Conservation (phyloP, 176 grass and related monocot species). For the sorghum (Sorghum bicolor) region DNA sequence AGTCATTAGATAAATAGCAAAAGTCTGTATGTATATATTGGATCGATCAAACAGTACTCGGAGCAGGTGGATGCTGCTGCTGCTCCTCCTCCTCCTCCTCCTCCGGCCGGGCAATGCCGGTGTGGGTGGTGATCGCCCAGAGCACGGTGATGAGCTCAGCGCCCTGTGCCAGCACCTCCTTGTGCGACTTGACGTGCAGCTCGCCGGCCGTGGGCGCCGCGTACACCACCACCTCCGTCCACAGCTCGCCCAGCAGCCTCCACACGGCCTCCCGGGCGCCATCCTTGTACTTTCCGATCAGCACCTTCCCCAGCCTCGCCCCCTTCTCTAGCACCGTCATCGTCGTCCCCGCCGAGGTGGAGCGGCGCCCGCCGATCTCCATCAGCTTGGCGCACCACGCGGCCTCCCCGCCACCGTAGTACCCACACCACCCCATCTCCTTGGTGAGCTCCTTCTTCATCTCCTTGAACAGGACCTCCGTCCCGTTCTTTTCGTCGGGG, state of each 20-base stretch:
- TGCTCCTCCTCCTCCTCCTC: no score
- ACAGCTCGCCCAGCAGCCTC: not conserved
- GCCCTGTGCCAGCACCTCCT: not conserved
- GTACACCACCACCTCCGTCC: not conserved
- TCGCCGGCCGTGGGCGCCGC: not conserved
- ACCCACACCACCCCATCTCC: not conserved
- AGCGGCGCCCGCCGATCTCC: not conserved
- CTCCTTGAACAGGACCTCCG: not conserved
- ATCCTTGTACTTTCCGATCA: not conserved
- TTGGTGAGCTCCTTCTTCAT: not conserved
- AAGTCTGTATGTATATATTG: no score
- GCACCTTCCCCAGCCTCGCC: not conserved
- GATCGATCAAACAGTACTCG: no score
- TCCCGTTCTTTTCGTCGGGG: not conserved
- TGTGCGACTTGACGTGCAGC: not conserved
- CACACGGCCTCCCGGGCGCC: not conserved
- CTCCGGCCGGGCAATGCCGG: no score
- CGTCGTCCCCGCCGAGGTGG: not conserved
- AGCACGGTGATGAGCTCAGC: not conserved
- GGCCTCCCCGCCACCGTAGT: not conserved
- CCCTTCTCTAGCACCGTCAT: not conserved
- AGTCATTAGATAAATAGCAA: no score
- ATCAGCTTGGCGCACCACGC: not conserved
- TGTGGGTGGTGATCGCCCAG: not conserved
- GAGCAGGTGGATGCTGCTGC: no score